Evolutionary conservation across 805 yeast genomes (phyloP).

Genomic region (Metschnikowia henanensis): DNA sequence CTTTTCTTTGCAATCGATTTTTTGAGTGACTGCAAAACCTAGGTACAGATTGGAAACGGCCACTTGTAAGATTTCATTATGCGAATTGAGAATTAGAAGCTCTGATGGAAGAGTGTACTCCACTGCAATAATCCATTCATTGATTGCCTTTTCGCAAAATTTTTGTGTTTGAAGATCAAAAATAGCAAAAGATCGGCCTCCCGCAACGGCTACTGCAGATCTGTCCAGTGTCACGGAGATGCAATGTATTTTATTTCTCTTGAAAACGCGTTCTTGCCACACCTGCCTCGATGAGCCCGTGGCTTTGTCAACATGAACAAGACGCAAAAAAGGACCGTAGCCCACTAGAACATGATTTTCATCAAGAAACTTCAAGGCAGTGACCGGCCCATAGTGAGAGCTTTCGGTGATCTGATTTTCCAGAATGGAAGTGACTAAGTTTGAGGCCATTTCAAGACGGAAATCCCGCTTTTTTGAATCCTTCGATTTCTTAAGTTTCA

Average conservation of each 20-base stretch:
- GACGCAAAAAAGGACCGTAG: slow-evolving; percentile 65
- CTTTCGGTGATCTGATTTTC: slow-evolving; percentile 3
- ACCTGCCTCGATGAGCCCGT: slow-evolving; percentile 32
- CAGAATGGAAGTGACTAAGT: slow-evolving; percentile 2
- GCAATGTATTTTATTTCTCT: slow-evolving; percentile 83
- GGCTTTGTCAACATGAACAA: slow-evolving; percentile 44
- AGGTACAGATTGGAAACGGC: slow-evolving; percentile 27
- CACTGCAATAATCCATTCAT: slow-evolving; percentile 80
- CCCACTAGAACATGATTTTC: slow-evolving; percentile 51
- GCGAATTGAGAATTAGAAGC: slow-evolving; percentile 68
- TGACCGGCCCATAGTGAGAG: slow-evolving; percentile 65
- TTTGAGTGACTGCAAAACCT: slow-evolving; percentile 25
- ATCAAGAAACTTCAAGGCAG: slow-evolving; percentile 52
- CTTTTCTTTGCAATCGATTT: slow-evolving; percentile 58
- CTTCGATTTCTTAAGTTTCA: background rate
- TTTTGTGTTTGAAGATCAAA: slow-evolving; percentile 17
- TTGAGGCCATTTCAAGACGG: background rate
- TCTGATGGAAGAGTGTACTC: slow-evolving; percentile 42
- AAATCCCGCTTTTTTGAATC: background rate
- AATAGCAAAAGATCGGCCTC: slow-evolving; percentile 68
- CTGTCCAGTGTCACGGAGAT: slow-evolving; percentile 42
- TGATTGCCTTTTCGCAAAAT: slow-evolving; percentile 48
- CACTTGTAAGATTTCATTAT: slow-evolving; percentile 55
- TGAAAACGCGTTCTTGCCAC: slow-evolving; percentile 49
- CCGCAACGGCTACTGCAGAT: slow-evolving; percentile 49